Base-by-base conservation (phyloP, 805 yeast species). In the Kluyveromyces aestuarii region DNA sequence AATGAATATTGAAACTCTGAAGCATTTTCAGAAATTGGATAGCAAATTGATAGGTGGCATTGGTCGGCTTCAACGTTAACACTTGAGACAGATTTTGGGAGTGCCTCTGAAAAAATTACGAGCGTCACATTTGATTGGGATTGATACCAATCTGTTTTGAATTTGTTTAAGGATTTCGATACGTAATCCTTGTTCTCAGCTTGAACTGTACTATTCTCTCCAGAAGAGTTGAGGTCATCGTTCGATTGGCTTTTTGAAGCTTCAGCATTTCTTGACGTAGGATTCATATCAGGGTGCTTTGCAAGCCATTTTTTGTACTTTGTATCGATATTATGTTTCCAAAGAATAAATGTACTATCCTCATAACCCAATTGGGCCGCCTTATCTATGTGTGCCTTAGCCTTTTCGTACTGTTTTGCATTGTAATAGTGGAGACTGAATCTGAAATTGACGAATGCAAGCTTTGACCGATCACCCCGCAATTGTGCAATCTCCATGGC, bases 81-180 rank as follows among this genome's bases (percentile, higher is more conserved):
- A 6, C 77, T 80, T 7, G 55, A 53, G 27, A 49, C 48, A 21
- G 48, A 39, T 8, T 41, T 72, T 8, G 83, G 81, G 16, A 87
- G 75, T 39, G 76, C 76, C 52, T 84, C 81, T 44, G 87, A 79
- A 59, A 83, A 91, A 7, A 91, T 67, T 1, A 91, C 79, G 27
- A 90, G 70, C 0, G 82, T 80, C 13, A 89, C 77, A 2, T 63
- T 61, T 0, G 68, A 68, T 9, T 68, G 57, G 14, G 81, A 73
- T 63, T 93, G 96, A 67, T 81, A 91, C 81, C 84, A 85, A 54
- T 85, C 90, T n/a, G 69, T 66, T 56, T 74, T 74, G 37, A 74
- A 63, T 14, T 30, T 30, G 14, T 30, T 30, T 30, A 13, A 30
- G 11, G 35, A 30, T 11, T 13, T 13, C 8, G 14, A 11, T 13